Base-by-base conservation (phyloP, 805 yeast genomes). In the Peterozyma toletana region DNA sequence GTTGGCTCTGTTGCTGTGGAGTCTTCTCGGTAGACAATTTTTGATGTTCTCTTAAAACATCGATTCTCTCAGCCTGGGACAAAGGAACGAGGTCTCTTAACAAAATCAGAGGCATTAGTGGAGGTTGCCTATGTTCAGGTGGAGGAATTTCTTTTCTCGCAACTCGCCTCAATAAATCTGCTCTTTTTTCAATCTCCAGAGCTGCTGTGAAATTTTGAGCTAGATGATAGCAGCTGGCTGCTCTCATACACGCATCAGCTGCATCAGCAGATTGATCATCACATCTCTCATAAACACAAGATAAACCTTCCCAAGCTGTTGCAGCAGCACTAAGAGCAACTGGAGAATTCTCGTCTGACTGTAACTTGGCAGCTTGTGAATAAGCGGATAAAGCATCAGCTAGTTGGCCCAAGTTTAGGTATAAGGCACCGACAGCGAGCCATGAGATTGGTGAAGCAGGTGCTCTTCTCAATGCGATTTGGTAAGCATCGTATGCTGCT, bases 341-440 rank as follows among this genome's bases (percentile, higher is more conserved):
- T 1, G 71, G 68, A 5, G 35, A 18, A 16, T 14, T 39, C 1
- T 72, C 77, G 40, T 73, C 76, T 36, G 66, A 62, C 49, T 72
- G 73, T 10, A 78, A 55, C 38, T 78, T 64, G 15, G 80, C 69
- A 2, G 84, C 86, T 55, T 80, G 84, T 0, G 84, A 74, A 53
- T 77, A 81, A 2, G 86, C 86, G 5, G 81, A 78, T 41, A 81
- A 62, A 0, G 87, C 80, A 53, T 81, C 87, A 3, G 79, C 74
- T 18, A 81, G 56, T 57, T 81, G 87, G 38, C 75, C 75, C 50
- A 79, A 62, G 48, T 71, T 71, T 44, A 81, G 58, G 52, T 80
- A 80, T 40, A 82, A 62, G 11, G 76, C 69, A 3, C 86, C 89
- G 29, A 80, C 78, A 0, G 82, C 78, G 31, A 81, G 60, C 89